Evolutionary conservation across 768 basidiomycete species (phyloP).

Genomic region (Rhizopogon salebrosus): DNA sequence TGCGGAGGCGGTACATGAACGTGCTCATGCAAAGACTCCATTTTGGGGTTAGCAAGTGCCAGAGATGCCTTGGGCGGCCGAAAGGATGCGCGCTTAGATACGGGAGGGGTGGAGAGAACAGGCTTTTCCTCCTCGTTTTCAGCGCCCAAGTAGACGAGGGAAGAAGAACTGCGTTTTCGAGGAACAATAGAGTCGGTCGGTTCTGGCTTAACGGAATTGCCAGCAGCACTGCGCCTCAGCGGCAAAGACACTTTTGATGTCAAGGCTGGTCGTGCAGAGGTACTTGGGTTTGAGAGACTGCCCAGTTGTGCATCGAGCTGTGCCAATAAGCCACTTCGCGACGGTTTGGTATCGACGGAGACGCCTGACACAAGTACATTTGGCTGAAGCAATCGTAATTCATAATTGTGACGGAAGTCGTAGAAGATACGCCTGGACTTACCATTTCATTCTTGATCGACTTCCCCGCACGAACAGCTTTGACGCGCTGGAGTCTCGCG

Average conservation of each 20-base stretch:
- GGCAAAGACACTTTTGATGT: background rate
- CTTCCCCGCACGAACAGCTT: slow-evolving; percentile 4
- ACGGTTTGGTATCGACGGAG: background rate
- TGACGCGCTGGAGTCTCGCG: slow-evolving; percentile 20
- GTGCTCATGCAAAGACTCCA: background rate
- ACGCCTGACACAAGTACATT: background rate
- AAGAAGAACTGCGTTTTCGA: slow-evolving; percentile 33
- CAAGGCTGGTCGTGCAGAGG: background rate
- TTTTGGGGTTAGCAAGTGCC: slow-evolving; percentile 15
- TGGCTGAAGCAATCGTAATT: slow-evolving; percentile 1
- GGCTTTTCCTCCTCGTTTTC: slow-evolving; percentile 2
- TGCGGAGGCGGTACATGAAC: background rate
- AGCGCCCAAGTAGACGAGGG: slow-evolving; percentile 14
- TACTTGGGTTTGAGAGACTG: background rate
- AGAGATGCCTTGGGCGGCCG: slow-evolving; percentile 22
- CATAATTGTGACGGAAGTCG: background rate
- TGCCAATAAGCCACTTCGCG: background rate
- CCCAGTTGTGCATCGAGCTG: slow-evolving; percentile 4
- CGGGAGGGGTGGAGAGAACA: background rate
- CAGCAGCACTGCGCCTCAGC: slow-evolving; percentile 1
- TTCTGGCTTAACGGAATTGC: slow-evolving; percentile 24
- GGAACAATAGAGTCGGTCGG: slow-evolving; percentile 25
- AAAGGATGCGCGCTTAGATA: slow-evolving; percentile 22
- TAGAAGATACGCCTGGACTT: background rate
- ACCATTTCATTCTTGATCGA: background rate